Percentiles rank a stretch among this genome's conserved stretches.
These are phyloP conservation scores for Nakazawaea siamensis DNA, from an alignment of 805 yeast genomes.

Conservation along the genomic window DNA sequence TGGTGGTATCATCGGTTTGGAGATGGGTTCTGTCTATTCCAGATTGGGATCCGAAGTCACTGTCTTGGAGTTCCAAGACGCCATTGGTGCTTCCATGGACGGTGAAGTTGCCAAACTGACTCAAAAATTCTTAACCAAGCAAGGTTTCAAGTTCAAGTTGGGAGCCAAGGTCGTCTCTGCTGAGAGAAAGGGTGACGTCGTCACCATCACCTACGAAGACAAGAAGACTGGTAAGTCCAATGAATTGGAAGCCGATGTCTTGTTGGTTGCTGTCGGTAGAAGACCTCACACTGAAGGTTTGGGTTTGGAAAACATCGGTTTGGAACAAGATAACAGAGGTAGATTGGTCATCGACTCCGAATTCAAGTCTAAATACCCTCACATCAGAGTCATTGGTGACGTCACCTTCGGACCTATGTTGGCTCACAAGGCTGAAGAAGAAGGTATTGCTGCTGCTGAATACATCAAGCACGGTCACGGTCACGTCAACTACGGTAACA, in stretches of 20 bases:
- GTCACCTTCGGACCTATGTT: conserved; percentile 98
- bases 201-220: conserved; percentile 81
- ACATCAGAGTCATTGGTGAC: conserved; percentile 97
- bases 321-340: conserved; percentile 88
- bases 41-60: conserved; percentile 95
- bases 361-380: conserved; percentile 85
- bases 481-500: conserved; percentile 95
- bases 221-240: conserved; percentile 80
- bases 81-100: conserved; percentile 99
- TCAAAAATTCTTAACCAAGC: conserved; percentile 86
- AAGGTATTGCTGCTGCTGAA: conserved; percentile 98
- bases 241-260: conserved; percentile 79
- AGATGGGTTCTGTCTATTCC: conserved; percentile 97
- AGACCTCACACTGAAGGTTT: conserved; percentile 92
- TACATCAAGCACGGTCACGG: conserved; percentile 90
- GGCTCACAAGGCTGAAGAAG: conserved; percentile 99
- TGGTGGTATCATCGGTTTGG: conserved; percentile 99
- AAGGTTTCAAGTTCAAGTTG: conserved; percentile 88
- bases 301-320: conserved; percentile 79
- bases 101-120: conserved; percentile 86
- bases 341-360: conserved; percentile 91
- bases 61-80: conserved; percentile 79
- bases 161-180: conserved; percentile 89
- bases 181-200: conserved; percentile 80
- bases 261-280: conserved; percentile 97